Conservation (phyloP, 495 filamentous ascomycete genomes). For the Staphylotrichum longicolle region DNA sequence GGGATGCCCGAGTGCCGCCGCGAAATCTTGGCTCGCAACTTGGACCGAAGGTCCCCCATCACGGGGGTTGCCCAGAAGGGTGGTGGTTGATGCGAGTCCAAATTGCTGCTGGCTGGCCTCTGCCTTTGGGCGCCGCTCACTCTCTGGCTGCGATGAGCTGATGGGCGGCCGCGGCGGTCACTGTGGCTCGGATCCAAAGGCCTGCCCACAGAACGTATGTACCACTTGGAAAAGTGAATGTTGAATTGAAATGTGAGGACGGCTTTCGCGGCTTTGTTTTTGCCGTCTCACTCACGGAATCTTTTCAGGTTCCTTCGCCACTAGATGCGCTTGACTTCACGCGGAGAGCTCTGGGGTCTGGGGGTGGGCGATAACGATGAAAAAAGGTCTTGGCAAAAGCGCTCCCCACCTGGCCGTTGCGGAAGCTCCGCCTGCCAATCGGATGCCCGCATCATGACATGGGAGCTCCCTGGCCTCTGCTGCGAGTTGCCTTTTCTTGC, state of each 20-base stretch:
- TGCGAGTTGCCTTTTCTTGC: no score
- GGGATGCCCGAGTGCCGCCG: constrained; percentile 44
- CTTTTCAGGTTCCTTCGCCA: background rate
- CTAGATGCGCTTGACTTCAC: background rate
- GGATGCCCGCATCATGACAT: background rate
- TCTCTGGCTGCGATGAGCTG: no score
- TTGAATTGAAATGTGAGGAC: background rate
- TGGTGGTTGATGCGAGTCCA: background rate
- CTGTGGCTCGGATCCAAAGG: background rate
- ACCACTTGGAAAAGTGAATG: background rate
- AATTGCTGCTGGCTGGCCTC: background rate
- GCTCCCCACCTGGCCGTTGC: constrained; percentile 10
- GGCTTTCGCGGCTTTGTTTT: background rate
- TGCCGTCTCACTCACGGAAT: background rate
- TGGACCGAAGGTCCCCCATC: constrained; percentile 50
- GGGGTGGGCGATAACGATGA: background rate
- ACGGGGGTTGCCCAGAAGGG: constrained; percentile 7
- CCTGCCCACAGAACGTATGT: no score
- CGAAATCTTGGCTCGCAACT: constrained; percentile 48
- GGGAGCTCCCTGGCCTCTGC: background rate
- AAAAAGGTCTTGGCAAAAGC: constrained; percentile 2
- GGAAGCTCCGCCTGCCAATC: constrained; percentile 14
- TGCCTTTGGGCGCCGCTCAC: no score
- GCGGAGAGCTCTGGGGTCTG: background rate
- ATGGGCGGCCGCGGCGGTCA: background rate